These are phyloP conservation scores for Hortaea werneckii DNA, from an alignment of 2,329 filamentous ascomycete genomes.

Conservation along the genomic window DNA sequence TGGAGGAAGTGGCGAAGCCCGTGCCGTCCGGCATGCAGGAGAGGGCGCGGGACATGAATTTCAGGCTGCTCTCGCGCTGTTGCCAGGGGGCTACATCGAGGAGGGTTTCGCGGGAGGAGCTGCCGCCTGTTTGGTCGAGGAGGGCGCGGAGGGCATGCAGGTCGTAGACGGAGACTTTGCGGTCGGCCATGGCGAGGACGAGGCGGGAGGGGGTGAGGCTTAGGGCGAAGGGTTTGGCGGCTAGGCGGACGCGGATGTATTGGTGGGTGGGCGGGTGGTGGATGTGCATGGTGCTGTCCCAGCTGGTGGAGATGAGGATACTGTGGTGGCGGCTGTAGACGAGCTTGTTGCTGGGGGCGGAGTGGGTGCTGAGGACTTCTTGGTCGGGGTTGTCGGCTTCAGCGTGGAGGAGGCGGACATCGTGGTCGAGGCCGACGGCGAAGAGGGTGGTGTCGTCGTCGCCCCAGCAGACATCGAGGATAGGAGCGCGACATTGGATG, in stretches of 20 bases:
- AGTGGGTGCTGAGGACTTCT: conserved; percentile 67
- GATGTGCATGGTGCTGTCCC: conserved; percentile 84
- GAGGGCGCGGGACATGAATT: conserved; percentile 89
- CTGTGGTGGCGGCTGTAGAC: conserved; percentile 68
- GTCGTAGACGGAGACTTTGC: conserved; percentile 92
- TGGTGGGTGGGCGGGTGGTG: conserved; percentile 47
- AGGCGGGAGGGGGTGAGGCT: conserved; percentile 70
- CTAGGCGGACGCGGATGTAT: conserved; percentile 49
- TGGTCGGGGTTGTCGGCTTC: conserved; percentile 38
- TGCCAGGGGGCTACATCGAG: conserved; percentile 60
- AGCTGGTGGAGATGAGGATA: conserved; percentile 79
- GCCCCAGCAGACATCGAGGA: conserved; percentile 88
- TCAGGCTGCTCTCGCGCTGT: conserved; percentile 81
- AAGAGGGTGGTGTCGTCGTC: conserved; percentile 71
- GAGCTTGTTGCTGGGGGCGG: conserved; percentile 64
- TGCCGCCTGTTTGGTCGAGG: conserved; percentile 34
- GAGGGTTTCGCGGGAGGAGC: conserved; percentile 5
- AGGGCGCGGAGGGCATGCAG: conserved; percentile 56
- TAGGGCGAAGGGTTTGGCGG: conserved; percentile 81
- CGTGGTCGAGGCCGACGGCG: conserved; percentile 76
- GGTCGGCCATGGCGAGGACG: conserved; percentile 89
- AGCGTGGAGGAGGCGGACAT: conserved; percentile 59
- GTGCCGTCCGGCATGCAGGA: conserved; percentile 95
- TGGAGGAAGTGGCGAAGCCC: conserved; percentile 83
- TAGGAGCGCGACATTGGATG: conserved; percentile 59